Evolutionary conservation across 768 basidiomycete species (phyloP).

Genomic region (Leccinum truebloodii): DNA sequence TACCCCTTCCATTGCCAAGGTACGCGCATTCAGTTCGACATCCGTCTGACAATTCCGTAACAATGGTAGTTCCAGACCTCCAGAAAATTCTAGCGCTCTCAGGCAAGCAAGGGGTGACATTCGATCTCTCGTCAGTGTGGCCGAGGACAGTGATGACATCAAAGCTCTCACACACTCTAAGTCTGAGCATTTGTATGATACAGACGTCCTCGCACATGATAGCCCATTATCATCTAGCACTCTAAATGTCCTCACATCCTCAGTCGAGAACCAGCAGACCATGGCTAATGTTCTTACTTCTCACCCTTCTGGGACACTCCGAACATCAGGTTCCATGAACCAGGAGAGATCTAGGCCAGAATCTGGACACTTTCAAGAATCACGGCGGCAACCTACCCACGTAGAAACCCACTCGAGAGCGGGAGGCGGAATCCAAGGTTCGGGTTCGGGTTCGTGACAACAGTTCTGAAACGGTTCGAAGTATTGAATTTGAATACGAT

Average conservation of each 20-base stretch:
- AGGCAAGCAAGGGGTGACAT: neutral
- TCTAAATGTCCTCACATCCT: slow-evolving; percentile 1
- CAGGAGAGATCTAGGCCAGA: slow-evolving; percentile 4
- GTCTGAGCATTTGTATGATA: slow-evolving; percentile 4
- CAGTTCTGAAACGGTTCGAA: slow-evolving; percentile 2
- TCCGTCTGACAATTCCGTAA: slow-evolving; percentile 8
- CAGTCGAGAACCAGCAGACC: slow-evolving; percentile 3
- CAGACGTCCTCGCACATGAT: slow-evolving; percentile 6
- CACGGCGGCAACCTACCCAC: slow-evolving; percentile 9
- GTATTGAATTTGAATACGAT: slow-evolving; percentile 3
- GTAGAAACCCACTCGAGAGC: neutral
- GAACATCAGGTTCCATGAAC: neutral
- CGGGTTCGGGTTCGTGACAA: slow-evolving; percentile 10
- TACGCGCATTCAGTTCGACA: neutral
- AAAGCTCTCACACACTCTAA: slow-evolving; percentile 11
- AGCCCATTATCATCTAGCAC: slow-evolving; percentile 1
- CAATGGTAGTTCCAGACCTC: neutral
- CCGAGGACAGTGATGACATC: neutral
- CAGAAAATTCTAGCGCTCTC: neutral
- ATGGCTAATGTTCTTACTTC: neutral
- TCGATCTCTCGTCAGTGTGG: neutral
- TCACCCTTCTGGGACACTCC: slow-evolving; percentile 8
- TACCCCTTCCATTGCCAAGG: slow-evolving; percentile 7
- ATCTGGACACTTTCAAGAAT: slow-evolving; percentile 5
- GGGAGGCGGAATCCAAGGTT: slow-evolving; percentile 19